A percentile compares a stretch with the other conserved stretches of the same genome.
Conservation (phyloP, 257 asterid genomes). For the Capsicum rhomboideum region DNA sequence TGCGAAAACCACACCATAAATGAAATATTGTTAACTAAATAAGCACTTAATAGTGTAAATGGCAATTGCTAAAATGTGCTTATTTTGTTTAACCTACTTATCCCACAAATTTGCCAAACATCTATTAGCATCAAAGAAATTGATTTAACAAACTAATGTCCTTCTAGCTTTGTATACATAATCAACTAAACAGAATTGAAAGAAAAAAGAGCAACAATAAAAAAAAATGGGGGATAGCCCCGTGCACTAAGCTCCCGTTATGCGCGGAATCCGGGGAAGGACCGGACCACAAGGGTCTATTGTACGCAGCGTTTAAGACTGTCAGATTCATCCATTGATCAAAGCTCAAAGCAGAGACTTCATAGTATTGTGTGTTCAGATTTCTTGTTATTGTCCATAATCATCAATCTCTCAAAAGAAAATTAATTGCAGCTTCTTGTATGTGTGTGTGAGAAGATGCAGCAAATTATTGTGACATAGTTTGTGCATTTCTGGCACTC, state of each 20-base stretch:
- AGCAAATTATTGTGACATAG: background rate
- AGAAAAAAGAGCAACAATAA: background rate
- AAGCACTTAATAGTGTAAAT: no score
- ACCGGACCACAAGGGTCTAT: no score
- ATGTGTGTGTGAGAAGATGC: background rate
- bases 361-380: background rate
- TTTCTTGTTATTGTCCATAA: no score
- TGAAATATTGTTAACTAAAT: no score
- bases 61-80: no score
- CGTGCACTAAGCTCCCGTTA: no score
- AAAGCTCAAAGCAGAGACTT: background rate
- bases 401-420: background rate
- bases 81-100: no score
- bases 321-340: background rate
- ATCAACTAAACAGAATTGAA: background rate
- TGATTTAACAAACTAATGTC: background rate
- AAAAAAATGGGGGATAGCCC: no score
- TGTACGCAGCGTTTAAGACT: no score
- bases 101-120: background rate
- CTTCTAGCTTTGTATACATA: background rate
- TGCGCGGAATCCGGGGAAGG: no score
- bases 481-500: slow-evolving; percentile 21
- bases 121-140: background rate
- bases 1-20: no score
- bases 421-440: background rate